Conservation (phyloP, 2,329 filamentous ascomycete species). For the Trichophyton equinum region DNA sequence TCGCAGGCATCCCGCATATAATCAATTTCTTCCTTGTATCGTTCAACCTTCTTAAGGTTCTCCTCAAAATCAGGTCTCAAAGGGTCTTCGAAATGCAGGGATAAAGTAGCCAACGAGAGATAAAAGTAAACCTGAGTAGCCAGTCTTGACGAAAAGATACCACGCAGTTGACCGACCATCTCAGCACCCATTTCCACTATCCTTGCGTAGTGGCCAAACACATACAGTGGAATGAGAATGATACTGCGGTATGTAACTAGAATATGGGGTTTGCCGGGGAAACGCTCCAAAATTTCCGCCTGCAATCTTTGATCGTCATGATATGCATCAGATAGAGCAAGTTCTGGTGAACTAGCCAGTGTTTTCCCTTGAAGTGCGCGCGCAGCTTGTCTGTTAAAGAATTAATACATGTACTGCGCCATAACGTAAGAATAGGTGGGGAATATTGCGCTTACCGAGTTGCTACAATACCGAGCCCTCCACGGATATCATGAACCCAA, state of each 20-base stretch:
- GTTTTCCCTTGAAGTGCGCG: slow-evolving; percentile 53
- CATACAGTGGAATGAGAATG: slow-evolving; percentile 35
- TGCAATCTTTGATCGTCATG: slow-evolving; percentile 42
- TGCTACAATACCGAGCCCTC: slow-evolving; percentile 44
- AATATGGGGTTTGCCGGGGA: slow-evolving; percentile 25
- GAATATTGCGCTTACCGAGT: slow-evolving; percentile 26
- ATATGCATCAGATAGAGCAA: slow-evolving; percentile 42
- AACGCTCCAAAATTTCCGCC: slow-evolving; percentile 34
- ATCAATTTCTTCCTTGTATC: slow-evolving; percentile 42
- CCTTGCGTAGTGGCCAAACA: slow-evolving; percentile 35
- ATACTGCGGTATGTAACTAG: slow-evolving; percentile 45
- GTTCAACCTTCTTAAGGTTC: slow-evolving; percentile 37
- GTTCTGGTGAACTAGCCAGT: slow-evolving; percentile 31
- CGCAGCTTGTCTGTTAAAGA: slow-evolving; percentile 36
- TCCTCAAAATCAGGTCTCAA: slow-evolving; percentile 32
- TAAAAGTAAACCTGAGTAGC: slow-evolving; percentile 36
- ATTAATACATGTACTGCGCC: not conserved
- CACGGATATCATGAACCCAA: slow-evolving; percentile 46
- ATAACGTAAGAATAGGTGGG: not conserved
- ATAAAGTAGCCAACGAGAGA: slow-evolving; percentile 32
- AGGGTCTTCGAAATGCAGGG: slow-evolving; percentile 33
- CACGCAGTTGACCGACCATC: slow-evolving; percentile 30
- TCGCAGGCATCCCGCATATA: slow-evolving; percentile 42
- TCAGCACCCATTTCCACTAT: slow-evolving; percentile 32
- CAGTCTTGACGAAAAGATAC: slow-evolving; percentile 36